Evolutionary conservation across 768 basidiomycete genomes (phyloP), one percentile per base, ranked within the genome.

Genomic region (Serpula lacrymans): DNA sequence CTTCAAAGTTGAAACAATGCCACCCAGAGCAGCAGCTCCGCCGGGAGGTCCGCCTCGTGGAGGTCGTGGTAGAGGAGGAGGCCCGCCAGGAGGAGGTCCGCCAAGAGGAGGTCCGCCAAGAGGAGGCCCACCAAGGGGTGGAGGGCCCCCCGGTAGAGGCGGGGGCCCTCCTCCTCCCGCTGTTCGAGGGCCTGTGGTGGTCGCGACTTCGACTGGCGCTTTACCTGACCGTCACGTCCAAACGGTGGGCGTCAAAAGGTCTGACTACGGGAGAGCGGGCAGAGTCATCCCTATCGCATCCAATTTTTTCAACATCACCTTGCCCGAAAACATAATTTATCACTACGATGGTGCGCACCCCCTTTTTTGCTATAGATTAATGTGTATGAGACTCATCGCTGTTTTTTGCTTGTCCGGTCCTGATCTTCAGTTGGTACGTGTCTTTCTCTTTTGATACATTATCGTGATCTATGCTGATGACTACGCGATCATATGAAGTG

Each of bases 261-360:
- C 82, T 21, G 74, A 69, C 26, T 85, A 73, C 50, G 87, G 84
- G 16, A 71, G 65, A 0, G 67, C 69, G 8, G 88, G 87, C 3
- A 65, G 57, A 17, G 49, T 57, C 2, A 64, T 72, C 21, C 50
- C 47, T 11, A 67, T 78, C 5, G 47, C 42, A 6, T 69, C 76
- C 23, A 91, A 90, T 57, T 82, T 82, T 37, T 90, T 87, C 49
- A 56, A 54, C 29, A 76, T 77, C 3, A 67, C 71, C 0, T 77
- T 84, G 12, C 80, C 87, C 0, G 73, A 81, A 17, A 62, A 58
- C 5, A 72, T 76, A 22, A 88, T 88, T 29, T 71, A 82, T 45
- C 88, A 90, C 51, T 89, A 90, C 51, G 87, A 91, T 57, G 80
- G 88, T 84, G 54, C 46, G 81, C 60, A 1, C 49, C 37, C 33